Base-by-base conservation (phyloP, 139 green algal species). In the Coelastrella sp. region DNA sequence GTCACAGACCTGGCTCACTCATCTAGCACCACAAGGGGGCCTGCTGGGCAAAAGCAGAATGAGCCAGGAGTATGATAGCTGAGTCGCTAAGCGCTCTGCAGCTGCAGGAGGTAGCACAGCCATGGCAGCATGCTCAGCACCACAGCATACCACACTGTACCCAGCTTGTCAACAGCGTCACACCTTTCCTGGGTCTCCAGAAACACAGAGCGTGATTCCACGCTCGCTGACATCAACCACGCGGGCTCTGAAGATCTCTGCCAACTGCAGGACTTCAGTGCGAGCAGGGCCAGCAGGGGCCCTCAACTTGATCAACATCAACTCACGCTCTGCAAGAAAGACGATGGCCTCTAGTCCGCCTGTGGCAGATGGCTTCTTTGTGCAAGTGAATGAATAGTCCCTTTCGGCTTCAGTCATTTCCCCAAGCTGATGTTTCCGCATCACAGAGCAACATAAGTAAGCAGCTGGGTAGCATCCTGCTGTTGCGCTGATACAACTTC, bases 131-230 rank as follows among this genome's bases (percentile, higher is more conserved):
- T 49, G 35, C 35, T 49, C 35, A 49, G 35, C 35, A 49, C 35
- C 35, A 49, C 35, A 49, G 35, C 35, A 49, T 49, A 49, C 35
- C 35, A 49, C 3, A 49, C 35, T 49, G 35, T 49, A 49, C 35
- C 35, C 35, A 49, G 35, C 35, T 1, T 49, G 3, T 49, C 35
- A 49, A 49, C 35, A 49, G 35, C 35, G 49, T 10, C 88, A 15
- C 78, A 98, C 95, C 95, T 99, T 99, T 82, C 98, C 98, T 35
- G 97, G 94, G 89, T 99, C 98, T 7, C 98, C 98, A 1, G 96
- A 97, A 49, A 97, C 93, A 49, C 83, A 92, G 59, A 99, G 84
- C 4, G 94, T 97, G 57, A 98, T 85, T 17, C 90, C 94, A 75
- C 25, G 58, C 0, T 99, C 95, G n/a, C 93, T 88, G 8, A 99